Evolutionary conservation across 306 rosid genomes (phyloP).

Genomic region (Geum urbanum): DNA sequence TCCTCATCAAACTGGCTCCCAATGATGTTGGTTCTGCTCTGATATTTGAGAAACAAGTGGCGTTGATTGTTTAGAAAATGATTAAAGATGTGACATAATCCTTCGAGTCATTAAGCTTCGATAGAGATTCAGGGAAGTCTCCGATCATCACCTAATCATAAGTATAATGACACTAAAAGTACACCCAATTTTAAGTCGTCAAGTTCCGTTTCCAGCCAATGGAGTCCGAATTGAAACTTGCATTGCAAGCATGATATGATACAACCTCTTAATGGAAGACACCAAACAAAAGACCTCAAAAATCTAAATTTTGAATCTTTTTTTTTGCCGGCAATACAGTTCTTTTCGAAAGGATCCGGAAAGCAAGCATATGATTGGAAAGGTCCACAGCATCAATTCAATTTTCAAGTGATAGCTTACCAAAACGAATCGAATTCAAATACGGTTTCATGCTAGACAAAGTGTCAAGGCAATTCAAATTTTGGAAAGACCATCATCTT

Average conservation of each 20-base stretch:
- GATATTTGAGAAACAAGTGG: not conserved
- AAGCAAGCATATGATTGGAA: not conserved
- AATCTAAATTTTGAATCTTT: not conserved
- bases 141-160: not conserved
- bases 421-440: not conserved
- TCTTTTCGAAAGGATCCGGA: not conserved
- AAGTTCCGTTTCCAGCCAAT: too few species aligned
- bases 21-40: not conserved
- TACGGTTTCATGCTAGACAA: not conserved
- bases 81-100: not conserved
- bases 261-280: too few species aligned
- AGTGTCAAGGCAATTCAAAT: not conserved
- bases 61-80: not conserved
- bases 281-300: too few species aligned
- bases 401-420: not conserved
- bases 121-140: not conserved
- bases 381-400: not conserved
- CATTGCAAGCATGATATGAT: too few species aligned
- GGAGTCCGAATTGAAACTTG: too few species aligned
- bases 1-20: not conserved
- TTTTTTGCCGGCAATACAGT: not conserved
- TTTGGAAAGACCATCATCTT: not conserved
- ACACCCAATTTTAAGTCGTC: too few species aligned
- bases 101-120: not conserved
- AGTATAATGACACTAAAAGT: not conserved